These are phyloP conservation scores for Talaromyces islandicus DNA, from an alignment of 2,329 filamentous ascomycete species.

Conservation along the genomic window DNA sequence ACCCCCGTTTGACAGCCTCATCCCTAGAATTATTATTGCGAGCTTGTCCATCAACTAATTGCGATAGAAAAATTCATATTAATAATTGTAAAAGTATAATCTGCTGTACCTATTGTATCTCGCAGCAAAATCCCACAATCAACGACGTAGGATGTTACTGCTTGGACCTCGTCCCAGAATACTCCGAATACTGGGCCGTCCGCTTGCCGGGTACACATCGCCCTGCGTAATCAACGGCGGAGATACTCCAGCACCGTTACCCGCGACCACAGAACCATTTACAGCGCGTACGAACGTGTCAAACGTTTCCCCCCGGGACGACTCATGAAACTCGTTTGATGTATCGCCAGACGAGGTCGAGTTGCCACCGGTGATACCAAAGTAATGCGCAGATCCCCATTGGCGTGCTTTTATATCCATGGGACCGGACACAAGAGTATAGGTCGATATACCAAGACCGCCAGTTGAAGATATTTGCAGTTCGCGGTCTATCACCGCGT, in stretches of 20 bases:
- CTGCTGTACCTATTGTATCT: background rate
- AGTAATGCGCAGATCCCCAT: slow-evolving; percentile 23
- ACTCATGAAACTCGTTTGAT: slow-evolving; percentile 20
- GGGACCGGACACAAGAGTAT: slow-evolving; percentile 45
- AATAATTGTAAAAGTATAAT: background rate
- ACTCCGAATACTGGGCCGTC: slow-evolving; percentile 23
- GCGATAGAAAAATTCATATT: background rate
- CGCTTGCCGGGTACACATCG: slow-evolving; percentile 5
- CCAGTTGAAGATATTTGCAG: slow-evolving; percentile 40
- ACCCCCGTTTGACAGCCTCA: background rate
- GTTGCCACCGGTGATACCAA: slow-evolving; percentile 12
- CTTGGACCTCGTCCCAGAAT: slow-evolving; percentile 28
- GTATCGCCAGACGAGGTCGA: slow-evolving; percentile 26
- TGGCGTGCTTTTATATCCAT: slow-evolving; percentile 22
- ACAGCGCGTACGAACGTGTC: slow-evolving; percentile 18
- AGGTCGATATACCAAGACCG: slow-evolving; percentile 50
- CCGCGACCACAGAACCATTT: slow-evolving; percentile 22
- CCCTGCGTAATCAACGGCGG: background rate
- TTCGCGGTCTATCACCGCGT: slow-evolving; percentile 44
- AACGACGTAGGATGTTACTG: background rate
- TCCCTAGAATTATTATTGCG: background rate
- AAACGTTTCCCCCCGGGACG: slow-evolving; percentile 17
- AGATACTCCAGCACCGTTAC: slow-evolving; percentile 5
- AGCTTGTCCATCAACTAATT: background rate
- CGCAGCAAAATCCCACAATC: background rate